Conservation (phyloP, 352 stramenopile species). For the Phytophthora macrochlamydospora region DNA sequence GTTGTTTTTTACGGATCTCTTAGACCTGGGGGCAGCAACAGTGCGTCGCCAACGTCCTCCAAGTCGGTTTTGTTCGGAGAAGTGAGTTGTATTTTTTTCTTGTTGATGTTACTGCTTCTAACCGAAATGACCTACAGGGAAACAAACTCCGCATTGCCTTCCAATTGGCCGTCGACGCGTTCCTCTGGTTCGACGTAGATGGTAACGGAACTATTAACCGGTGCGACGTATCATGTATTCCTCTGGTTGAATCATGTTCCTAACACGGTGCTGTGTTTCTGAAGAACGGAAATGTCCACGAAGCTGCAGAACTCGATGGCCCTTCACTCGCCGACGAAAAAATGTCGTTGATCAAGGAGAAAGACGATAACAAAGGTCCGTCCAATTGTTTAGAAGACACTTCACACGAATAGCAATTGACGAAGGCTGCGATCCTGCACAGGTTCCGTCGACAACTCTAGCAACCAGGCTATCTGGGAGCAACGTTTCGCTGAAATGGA, state of each 20-base stretch:
- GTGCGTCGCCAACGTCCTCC: conserved; percentile 7
- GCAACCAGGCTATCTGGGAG: conserved; percentile 79
- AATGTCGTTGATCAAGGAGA: conserved; percentile 50
- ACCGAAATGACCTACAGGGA: conserved; percentile 33
- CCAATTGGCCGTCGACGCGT: conserved; percentile 82
- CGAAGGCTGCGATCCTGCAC: not conserved
- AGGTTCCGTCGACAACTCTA: conserved; percentile 48
- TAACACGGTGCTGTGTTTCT: not conserved
- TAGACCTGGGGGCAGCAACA: conserved; percentile 20
- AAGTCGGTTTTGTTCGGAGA: conserved; percentile 75
- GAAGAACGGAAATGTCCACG: conserved; percentile 65
- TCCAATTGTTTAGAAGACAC: not conserved
- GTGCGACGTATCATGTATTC: conserved; percentile 20
- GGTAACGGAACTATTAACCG: conserved; percentile 79
- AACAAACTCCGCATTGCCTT: conserved; percentile 85
- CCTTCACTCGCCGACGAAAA: conserved; percentile 82
- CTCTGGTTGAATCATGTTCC: not conserved
- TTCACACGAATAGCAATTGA: not conserved
- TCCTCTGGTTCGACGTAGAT: conserved; percentile 86
- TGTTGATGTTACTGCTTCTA: not conserved
- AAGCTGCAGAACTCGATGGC: conserved; percentile 67
- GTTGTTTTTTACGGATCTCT: not conserved
- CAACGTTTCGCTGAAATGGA: conserved; percentile 89
- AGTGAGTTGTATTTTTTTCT: conserved; percentile 18
- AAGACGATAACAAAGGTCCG: conserved; percentile 23